A percentile compares a stretch with the other conserved stretches of the same genome.
phyloP scores from a whole-genome alignment of 75 land plant species.

The Selaginella moellendorffii region DNA sequence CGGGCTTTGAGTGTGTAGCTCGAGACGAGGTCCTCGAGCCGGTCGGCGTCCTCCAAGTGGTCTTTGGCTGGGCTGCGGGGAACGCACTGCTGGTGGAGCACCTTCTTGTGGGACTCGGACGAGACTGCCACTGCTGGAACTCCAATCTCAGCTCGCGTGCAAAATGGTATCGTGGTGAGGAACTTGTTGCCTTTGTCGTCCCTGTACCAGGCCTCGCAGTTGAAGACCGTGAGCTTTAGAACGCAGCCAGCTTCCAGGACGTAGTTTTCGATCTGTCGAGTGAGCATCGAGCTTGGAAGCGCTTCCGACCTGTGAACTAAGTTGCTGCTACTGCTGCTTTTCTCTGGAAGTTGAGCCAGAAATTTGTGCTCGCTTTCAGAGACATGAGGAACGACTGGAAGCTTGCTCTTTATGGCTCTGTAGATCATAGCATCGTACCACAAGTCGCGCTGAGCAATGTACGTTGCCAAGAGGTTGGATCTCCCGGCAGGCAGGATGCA shows the following conservation, averaged over 20 bases:
- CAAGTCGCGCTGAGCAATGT: slow-evolving; percentile 10
- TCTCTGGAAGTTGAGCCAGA: too few species aligned
- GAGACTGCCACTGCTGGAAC: slow-evolving; percentile 7
- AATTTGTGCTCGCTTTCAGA: neutral
- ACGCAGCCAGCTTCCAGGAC: slow-evolving; percentile 4
- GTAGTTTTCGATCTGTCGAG: slow-evolving; percentile 14
- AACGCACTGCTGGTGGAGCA: slow-evolving; percentile 3
- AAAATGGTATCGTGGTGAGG: slow-evolving; percentile 11
- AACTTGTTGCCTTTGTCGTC: neutral
- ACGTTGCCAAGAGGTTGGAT: neutral
- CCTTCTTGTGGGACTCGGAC: neutral
- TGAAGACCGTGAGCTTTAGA: slow-evolving; percentile 5
- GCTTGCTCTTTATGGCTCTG: slow-evolving; percentile 2
- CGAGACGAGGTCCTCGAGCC: neutral
- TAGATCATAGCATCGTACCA: slow-evolving; percentile 15
- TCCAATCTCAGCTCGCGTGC: slow-evolving; percentile 13
- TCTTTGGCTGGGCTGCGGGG: neutral
- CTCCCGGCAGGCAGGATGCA: slow-evolving; percentile 3
- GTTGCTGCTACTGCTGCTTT: neutral
- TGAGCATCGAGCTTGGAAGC: slow-evolving; percentile 6
- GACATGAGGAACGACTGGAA: slow-evolving; percentile 9
- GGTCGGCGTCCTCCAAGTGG: neutral
- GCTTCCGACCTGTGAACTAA: neutral
- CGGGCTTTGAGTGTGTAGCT: neutral
- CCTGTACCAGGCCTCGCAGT: slow-evolving; percentile 13